Evolutionary conservation across 2,329 filamentous ascomycete genomes (phyloP), one percentile per base, ranked within the genome.

Genomic region (Colletotrichum cordylinicola): DNA sequence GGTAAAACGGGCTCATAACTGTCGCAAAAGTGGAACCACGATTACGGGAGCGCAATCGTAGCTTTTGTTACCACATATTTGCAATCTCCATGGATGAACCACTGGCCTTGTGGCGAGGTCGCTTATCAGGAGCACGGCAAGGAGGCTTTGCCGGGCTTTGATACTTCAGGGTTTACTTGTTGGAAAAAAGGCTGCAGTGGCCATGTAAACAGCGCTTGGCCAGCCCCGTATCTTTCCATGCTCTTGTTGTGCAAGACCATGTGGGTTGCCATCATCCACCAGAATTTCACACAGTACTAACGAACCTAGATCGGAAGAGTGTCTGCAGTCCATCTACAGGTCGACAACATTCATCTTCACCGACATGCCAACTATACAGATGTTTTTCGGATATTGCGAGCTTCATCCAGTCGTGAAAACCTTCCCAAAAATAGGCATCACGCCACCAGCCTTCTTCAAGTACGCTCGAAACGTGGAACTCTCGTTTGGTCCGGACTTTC

Each of bases 11-110:
- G 31, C 31, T 31, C 3, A 31, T 31, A 31, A 31, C 31, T 31
- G 27, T 29, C 6, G 27, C 6, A 29, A 29, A 29, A n/a, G n/a
- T n/a, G n/a, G n/a, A n/a, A n/a, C n/a, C n/a, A n/a, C n/a, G n/a
- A n/a, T n/a, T n/a, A n/a, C n/a, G n/a, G n/a, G n/a, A n/a, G n/a
- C n/a, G n/a, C n/a, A n/a, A n/a, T n/a, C n/a, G n/a, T n/a, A n/a
- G n/a, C n/a, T n/a, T n/a, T n/a, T n/a, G n/a, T n/a, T n/a, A n/a
- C n/a, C n/a, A n/a, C n/a, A n/a, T n/a, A n/a, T 0, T 33, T 75
- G 1, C 68, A 72, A 33, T 67, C 60, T 12, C 61, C 33, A 10
- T 75, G 72, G 72, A 64, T 71, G 35, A 75, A 75, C 33, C 72
- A 72, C 18, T 72, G 72, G 72, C 60, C 18, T 0, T 75, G 72